These are phyloP conservation scores for Cystobasidiaceae sp. DNA, from an alignment of 1,284 basidiomycete species.

Conservation along the genomic window DNA sequence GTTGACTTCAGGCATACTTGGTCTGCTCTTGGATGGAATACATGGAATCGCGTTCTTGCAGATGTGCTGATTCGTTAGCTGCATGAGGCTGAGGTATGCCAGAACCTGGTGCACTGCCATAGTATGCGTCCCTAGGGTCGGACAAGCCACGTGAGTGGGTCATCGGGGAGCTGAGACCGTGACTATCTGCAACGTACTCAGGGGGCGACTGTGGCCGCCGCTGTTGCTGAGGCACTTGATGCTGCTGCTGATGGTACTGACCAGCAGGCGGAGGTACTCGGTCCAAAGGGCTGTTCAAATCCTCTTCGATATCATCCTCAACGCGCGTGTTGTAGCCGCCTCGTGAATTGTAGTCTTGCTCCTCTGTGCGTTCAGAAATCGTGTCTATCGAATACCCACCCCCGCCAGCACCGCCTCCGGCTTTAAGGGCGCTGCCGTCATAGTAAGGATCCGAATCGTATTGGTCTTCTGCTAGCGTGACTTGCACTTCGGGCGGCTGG, in stretches of 20 bases:
- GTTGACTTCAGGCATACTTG: background rate
- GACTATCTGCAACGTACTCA: background rate
- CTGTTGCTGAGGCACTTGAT: background rate
- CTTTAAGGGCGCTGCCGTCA: background rate
- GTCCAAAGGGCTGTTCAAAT: background rate
- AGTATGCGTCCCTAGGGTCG: background rate
- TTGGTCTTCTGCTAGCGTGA: background rate
- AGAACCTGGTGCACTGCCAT: background rate
- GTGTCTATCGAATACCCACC: background rate
- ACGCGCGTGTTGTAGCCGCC: background rate
- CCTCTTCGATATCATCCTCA: background rate
- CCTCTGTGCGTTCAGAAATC: background rate
- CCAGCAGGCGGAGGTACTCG: too few relatives aligned
- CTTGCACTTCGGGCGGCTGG: background rate
- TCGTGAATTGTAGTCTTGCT: background rate
- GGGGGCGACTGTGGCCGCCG: background rate
- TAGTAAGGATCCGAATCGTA: background rate
- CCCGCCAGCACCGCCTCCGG: background rate
- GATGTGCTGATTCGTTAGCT: background rate
- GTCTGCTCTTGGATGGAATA: slow-evolving; percentile 15
- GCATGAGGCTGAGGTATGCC: background rate
- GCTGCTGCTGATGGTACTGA: background rate
- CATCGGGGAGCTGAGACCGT: background rate
- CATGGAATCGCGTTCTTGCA: slow-evolving; percentile 5
- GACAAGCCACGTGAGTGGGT: background rate